phyloP scores from a whole-genome alignment of 495 filamentous ascomycete species.

The Annulohypoxylon nitens region DNA sequence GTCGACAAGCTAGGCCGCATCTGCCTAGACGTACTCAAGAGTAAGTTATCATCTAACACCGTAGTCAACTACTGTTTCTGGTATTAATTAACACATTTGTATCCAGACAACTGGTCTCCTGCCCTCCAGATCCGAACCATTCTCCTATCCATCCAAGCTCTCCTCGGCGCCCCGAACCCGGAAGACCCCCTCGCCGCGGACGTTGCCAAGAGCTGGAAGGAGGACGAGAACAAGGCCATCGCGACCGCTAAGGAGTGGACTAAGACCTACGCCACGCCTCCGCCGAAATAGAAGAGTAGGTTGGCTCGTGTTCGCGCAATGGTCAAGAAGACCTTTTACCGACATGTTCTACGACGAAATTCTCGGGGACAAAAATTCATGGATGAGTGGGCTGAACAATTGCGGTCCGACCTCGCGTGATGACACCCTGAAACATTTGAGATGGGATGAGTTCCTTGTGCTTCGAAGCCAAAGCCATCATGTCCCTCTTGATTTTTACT shows the following conservation, averaged over 20 bases:
- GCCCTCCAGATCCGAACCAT: constrained; percentile 98
- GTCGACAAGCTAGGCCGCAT: constrained; percentile 98
- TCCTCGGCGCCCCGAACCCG: constrained; percentile 96
- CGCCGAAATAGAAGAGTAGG: constrained; percentile 41
- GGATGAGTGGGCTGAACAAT: neutral
- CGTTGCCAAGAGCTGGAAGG: constrained; percentile 98
- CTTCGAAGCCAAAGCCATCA: neutral
- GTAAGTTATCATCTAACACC: constrained; percentile 61
- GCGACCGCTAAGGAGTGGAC: constrained; percentile 93
- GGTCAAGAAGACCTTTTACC: neutral
- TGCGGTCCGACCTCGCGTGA: neutral
- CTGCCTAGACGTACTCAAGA: constrained; percentile 97
- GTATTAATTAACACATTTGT: constrained; percentile 17
- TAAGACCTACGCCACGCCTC: constrained; percentile 71
- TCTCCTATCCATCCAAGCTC: constrained; percentile 94
- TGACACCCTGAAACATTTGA: neutral
- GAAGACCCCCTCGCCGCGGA: constrained; percentile 97
- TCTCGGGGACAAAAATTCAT: neutral
- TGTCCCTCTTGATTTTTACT: constrained; percentile 9
- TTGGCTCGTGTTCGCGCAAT: neutral
- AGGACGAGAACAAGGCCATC: constrained; percentile 91
- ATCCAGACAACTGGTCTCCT: constrained; percentile 97
- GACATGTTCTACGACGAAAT: neutral
- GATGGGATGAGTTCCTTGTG: neutral
- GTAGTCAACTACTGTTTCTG: neutral